Conservation (phyloP, 1,139 yeast genomes). For the Saccharomycopsis hybrid region DNA sequence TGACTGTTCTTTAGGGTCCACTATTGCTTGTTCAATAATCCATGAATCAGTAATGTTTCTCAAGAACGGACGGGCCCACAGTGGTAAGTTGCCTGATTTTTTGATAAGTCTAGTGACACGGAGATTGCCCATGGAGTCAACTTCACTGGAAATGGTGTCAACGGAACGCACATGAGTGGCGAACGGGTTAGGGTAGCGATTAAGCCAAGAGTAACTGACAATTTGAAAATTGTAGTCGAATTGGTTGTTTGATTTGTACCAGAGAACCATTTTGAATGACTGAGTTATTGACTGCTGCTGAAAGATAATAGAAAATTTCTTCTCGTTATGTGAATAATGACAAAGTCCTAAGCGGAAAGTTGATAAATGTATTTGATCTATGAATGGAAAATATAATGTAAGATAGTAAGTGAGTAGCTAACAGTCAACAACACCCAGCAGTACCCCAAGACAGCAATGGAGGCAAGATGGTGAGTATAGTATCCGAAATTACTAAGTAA, state of each 20-base stretch:
- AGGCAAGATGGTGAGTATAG: too few species aligned
- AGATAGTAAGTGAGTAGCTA: too few species aligned
- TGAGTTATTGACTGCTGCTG: too few species aligned
- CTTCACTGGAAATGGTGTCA: conserved; percentile 61
- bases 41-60: conserved; percentile 71
- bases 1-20: conserved; percentile 53
- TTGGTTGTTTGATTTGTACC: conserved; percentile 49
- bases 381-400: too few species aligned
- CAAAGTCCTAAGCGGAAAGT: too few species aligned
- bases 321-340: too few species aligned
- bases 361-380: too few species aligned
- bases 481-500: too few species aligned
- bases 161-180: conserved; percentile 83
- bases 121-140: conserved; percentile 59
- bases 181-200: conserved; percentile 86
- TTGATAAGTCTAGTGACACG: conserved; percentile 69
- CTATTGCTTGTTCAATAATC: conserved; percentile 75
- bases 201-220: conserved; percentile 72
- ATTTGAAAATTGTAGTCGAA: conserved; percentile 65
- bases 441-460: too few species aligned
- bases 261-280: conserved; percentile 49
- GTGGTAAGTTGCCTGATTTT: conserved; percentile 77
- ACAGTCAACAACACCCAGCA: too few species aligned
- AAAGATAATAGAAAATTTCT: too few species aligned
- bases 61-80: conserved; percentile 70